Evolutionary conservation across 2,329 filamentous ascomycete genomes (phyloP).

Genomic region (Podosphaera fusca): DNA sequence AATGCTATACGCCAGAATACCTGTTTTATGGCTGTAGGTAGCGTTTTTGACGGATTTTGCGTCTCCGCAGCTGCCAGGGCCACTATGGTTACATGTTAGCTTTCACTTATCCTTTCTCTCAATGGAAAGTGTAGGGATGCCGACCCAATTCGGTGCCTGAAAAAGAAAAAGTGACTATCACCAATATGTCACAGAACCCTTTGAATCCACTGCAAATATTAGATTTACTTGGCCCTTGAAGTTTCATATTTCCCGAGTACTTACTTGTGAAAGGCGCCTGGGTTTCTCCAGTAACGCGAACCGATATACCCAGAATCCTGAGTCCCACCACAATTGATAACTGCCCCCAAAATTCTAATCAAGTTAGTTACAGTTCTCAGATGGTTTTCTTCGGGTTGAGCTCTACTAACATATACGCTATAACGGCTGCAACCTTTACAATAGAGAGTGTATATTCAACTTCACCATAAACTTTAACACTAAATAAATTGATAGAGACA

Average conservation of each 20-base stretch:
- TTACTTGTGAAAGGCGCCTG: conserved; percentile 53
- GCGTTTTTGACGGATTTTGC: conserved; percentile 54
- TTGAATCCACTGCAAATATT: conserved; percentile 36
- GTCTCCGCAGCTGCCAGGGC: conserved; percentile 60
- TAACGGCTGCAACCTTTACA: conserved; percentile 67
- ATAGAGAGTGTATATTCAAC: conserved; percentile 74
- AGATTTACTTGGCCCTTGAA: neutral
- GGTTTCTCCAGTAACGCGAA: conserved; percentile 49
- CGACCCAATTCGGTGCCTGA: conserved; percentile 50
- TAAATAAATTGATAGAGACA: conserved; percentile 64
- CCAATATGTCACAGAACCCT: conserved; percentile 53
- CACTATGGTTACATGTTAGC: neutral
- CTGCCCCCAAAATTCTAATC: conserved; percentile 56
- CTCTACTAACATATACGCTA: conserved; percentile 61
- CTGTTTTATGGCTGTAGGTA: conserved; percentile 75
- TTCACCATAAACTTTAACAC: conserved; percentile 72
- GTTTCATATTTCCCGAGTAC: neutral
- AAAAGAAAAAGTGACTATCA: conserved; percentile 55
- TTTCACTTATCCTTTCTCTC: neutral
- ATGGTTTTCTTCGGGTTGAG: neutral
- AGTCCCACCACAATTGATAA: conserved; percentile 67
- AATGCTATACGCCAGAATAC: conserved; percentile 91
- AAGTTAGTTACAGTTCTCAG: conserved; percentile 4
- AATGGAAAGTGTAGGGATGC: neutral
- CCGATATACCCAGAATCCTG: conserved; percentile 59